Evolutionary conservation across 2,329 filamentous ascomycete genomes (phyloP).

Genomic region (Alternaria brassicicola): DNA sequence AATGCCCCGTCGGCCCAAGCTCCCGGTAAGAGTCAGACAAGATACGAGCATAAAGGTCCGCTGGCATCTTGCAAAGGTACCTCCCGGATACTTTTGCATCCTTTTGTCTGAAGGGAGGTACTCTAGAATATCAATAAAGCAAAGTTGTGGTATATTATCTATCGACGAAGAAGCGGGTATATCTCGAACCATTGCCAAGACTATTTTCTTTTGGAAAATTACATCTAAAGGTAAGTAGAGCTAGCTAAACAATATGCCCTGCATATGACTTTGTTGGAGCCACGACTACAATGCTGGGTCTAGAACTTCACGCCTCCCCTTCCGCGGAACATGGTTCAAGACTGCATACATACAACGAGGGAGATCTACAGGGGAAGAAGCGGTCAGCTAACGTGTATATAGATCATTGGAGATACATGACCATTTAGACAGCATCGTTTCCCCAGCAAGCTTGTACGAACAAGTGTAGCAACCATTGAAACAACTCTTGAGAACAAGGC

Average conservation of each 20-base stretch:
- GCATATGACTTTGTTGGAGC: not conserved
- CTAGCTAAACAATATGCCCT: not conserved
- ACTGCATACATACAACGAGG: not conserved
- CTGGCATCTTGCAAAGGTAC: not conserved
- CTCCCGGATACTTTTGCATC: not conserved
- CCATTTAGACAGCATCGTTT: not conserved
- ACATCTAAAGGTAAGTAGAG: not conserved
- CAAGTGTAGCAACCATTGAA: not conserved
- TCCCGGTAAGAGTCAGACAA: not conserved
- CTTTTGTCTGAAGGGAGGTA: not conserved
- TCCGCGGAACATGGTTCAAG: not conserved
- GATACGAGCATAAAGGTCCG: not conserved
- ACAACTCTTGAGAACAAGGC: not conserved
- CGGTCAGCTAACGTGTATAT: conserved; percentile 14
- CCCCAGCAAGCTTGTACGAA: not conserved
- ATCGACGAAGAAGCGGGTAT: not conserved
- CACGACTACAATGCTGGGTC: not conserved
- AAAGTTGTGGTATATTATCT: not conserved
- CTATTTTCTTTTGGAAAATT: not conserved
- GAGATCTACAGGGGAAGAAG: conserved; percentile 5
- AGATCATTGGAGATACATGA: not conserved
- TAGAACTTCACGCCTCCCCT: not conserved
- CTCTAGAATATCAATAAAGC: no score
- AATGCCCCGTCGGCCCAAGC: not conserved
- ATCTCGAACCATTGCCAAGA: not conserved